Evolutionary conservation across 768 basidiomycete species (phyloP).

Genomic region (Phanerochaete carnosa): DNA sequence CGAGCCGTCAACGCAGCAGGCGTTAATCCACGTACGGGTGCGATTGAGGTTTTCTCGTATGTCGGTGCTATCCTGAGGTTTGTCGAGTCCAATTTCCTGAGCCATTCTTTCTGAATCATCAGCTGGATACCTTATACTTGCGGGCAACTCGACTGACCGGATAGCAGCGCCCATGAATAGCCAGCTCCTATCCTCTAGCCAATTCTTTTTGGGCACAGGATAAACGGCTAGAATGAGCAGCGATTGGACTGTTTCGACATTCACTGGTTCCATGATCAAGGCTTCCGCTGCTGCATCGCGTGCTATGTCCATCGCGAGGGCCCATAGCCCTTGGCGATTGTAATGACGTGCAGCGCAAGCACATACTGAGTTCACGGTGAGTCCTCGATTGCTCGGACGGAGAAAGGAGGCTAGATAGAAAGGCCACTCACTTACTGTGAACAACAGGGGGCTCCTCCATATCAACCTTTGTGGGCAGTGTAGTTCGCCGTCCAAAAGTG

Average conservation of each 20-base stretch:
- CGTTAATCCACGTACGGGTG: conserved; percentile 66
- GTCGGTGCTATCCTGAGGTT: conserved; percentile 38
- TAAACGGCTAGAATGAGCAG: conserved; percentile 60
- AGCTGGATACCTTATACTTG: neutral
- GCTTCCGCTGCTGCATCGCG: conserved; percentile 49
- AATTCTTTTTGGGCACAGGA: conserved; percentile 53
- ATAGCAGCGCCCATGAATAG: conserved; percentile 65
- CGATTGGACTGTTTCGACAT: conserved; percentile 69
- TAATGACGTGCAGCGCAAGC: conserved; percentile 62
- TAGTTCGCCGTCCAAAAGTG: conserved; percentile 45
- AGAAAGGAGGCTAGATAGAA: neutral
- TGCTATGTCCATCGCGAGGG: conserved; percentile 51
- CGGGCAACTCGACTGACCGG: conserved; percentile 35
- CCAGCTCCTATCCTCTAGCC: conserved; percentile 68
- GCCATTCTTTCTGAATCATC: conserved; percentile 49
- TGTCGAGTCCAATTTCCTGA: conserved; percentile 60
- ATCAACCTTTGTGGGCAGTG: conserved; percentile 47
- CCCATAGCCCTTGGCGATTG: conserved; percentile 44
- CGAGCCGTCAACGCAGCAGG: conserved; percentile 66
- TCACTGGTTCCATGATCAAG: conserved; percentile 47
- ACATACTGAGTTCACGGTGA: conserved; percentile 39
- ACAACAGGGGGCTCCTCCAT: conserved; percentile 46
- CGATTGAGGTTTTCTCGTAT: conserved; percentile 64
- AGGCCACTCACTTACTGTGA: conserved; percentile 47
- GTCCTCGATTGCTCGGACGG: neutral